Conservation (phyloP, 495 filamentous ascomycete genomes). For the Achaetomiella virescens region DNA sequence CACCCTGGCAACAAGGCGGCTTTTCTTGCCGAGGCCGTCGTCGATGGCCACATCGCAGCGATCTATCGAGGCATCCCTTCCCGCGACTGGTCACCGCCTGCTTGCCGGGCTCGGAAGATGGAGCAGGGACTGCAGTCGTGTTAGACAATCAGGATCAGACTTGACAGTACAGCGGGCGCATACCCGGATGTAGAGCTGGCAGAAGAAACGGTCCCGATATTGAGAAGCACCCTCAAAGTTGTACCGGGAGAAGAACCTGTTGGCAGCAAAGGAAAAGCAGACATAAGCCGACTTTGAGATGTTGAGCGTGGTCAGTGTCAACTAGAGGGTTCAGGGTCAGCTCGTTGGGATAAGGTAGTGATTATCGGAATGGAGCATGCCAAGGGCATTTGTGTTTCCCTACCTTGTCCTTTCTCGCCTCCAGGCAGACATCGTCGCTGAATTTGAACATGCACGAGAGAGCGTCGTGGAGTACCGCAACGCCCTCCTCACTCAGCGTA, state of each 20-base stretch:
- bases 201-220: slow-evolving; percentile 45
- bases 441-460: slow-evolving; percentile 88
- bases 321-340: slow-evolving; percentile 37
- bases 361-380: too few species aligned
- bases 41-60: slow-evolving; percentile 79
- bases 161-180: slow-evolving; percentile 1
- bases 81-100: slow-evolving; percentile 26
- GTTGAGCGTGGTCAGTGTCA: slow-evolving; percentile 79
- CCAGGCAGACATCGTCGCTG: slow-evolving; percentile 80
- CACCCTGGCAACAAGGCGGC: slow-evolving; percentile 74
- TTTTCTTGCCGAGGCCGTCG: slow-evolving; percentile 68
- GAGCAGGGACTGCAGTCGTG: slow-evolving; percentile 32
- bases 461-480: slow-evolving; percentile 70
- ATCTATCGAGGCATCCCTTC: slow-evolving; percentile 68
- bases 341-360: neutral
- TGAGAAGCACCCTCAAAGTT: slow-evolving; percentile 47
- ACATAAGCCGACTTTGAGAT: slow-evolving; percentile 90
- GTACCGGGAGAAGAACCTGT: slow-evolving; percentile 79
- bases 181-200: slow-evolving; percentile 42
- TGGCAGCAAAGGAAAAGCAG: slow-evolving; percentile 65
- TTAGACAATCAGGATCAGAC: slow-evolving; percentile 9
- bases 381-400: neutral
- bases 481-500: slow-evolving; percentile 67
- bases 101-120: slow-evolving; percentile 39
- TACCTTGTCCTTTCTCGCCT: slow-evolving; percentile 72